phyloP scores from a whole-genome alignment of 2,329 filamentous ascomycete species.

The Penicillium verrucosum region DNA sequence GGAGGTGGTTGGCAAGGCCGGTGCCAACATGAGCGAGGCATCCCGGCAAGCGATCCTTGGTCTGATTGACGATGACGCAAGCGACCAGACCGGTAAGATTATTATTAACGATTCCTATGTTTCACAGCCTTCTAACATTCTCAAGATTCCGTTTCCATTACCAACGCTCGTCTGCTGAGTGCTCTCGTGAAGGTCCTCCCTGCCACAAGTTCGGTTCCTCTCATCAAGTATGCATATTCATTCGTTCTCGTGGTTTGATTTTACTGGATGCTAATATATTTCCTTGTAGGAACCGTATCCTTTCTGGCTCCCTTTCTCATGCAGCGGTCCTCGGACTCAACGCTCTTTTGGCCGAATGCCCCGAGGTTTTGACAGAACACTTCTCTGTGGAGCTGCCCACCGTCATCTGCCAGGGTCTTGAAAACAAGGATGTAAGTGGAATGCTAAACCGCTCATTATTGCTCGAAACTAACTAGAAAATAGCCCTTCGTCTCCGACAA shows the following conservation, averaged over 20 bases:
- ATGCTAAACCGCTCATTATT: neutral
- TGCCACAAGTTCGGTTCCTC: slow-evolving; percentile 59
- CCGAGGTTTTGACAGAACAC: slow-evolving; percentile 64
- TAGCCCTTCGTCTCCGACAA: slow-evolving; percentile 85
- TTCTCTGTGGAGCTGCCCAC: slow-evolving; percentile 71
- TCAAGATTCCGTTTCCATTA: slow-evolving; percentile 70
- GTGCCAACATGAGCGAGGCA: slow-evolving; percentile 87
- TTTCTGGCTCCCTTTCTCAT: slow-evolving; percentile 70
- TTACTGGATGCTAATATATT: slow-evolving; percentile 28
- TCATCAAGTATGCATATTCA: slow-evolving; percentile 52
- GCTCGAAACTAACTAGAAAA: slow-evolving; percentile 16
- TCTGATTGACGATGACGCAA: slow-evolving; percentile 80
- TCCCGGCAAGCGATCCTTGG: slow-evolving; percentile 82
- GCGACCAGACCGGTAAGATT: slow-evolving; percentile 63
- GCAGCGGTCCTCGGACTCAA: slow-evolving; percentile 85
- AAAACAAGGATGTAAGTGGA: slow-evolving; percentile 66
- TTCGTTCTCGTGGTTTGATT: neutral
- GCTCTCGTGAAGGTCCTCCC: slow-evolving; percentile 85
- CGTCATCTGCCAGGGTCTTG: slow-evolving; percentile 76
- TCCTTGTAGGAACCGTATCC: slow-evolving; percentile 67
- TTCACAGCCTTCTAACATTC: slow-evolving; percentile 21
- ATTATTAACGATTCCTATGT: neutral
- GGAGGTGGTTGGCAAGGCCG: slow-evolving; percentile 93
- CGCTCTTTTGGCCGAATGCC: slow-evolving; percentile 78
- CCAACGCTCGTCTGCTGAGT: slow-evolving; percentile 84